Conservation (phyloP, 177 flowering plant species). For the Vitis hybrid region DNA sequence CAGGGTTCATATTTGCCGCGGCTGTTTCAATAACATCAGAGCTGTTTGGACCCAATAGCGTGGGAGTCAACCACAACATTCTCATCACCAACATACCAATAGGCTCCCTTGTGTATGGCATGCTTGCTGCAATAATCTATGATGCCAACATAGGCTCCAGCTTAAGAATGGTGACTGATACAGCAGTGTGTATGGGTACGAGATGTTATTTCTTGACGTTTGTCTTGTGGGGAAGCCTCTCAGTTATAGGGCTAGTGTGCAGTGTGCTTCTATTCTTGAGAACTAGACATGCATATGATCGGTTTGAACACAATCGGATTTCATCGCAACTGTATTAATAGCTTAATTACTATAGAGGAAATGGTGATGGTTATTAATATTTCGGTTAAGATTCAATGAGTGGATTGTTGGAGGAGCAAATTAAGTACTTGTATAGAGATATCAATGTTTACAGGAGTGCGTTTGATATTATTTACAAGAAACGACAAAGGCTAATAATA, state of each 20-base stretch:
- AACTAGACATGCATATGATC: conserved; percentile 64
- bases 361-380: too few relatives aligned
- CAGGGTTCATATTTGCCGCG: conserved; percentile 94
- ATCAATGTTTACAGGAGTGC: too few relatives aligned
- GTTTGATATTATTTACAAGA: too few relatives aligned
- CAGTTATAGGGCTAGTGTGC: conserved; percentile 55
- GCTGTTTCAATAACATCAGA: conserved; percentile 93
- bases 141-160: conserved; percentile 45
- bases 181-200: conserved; percentile 74
- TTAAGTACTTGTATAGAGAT: too few relatives aligned
- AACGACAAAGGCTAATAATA: too few relatives aligned
- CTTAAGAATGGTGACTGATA: conserved; percentile 6
- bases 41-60: conserved; percentile 80
- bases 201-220: conserved; percentile 69
- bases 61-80: conserved; percentile 94
- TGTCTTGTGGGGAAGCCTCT: conserved; percentile 73
- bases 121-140: conserved; percentile 74
- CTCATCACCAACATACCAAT: conserved; percentile 88
- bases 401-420: too few relatives aligned
- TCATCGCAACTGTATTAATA: conserved; percentile 24
- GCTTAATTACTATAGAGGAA: neutral
- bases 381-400: too few relatives aligned
- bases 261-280: conserved; percentile 63
- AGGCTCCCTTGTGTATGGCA: conserved; percentile 79
- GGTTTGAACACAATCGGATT: conserved; percentile 48